Percentiles rank a stretch among this genome's conserved stretches.
phyloP scores from a whole-genome alignment of 164 flowering plant genomes.

The Hamamelis virginiana region DNA sequence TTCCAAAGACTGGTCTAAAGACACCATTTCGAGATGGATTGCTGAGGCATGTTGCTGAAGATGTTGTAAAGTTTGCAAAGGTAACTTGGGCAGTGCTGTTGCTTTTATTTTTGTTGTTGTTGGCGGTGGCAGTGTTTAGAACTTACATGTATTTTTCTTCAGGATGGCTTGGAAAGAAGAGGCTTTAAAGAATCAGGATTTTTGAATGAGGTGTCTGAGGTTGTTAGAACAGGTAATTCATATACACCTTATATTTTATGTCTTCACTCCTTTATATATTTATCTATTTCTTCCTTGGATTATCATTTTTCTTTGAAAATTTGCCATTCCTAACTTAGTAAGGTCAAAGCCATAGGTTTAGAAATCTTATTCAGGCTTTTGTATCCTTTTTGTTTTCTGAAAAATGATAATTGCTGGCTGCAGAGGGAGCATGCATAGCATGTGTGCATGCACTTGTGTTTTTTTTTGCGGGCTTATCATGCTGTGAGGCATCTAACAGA shows the following conservation, averaged over 20 bases:
- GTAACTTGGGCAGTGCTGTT: slow-evolving; percentile 30
- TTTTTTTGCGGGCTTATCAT: no score
- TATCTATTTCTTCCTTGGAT: not conserved
- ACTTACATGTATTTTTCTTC: slow-evolving; percentile 12
- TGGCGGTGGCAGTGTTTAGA: not conserved
- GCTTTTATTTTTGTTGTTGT: not conserved
- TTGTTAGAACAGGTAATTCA: slow-evolving; percentile 77
- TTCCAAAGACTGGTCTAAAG: slow-evolving; percentile 78
- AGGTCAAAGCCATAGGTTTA: no score
- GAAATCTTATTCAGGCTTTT: no score
- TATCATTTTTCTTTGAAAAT: not conserved
- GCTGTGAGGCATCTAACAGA: no score
- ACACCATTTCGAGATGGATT: slow-evolving; percentile 93
- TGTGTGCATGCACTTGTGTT: no score
- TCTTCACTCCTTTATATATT: not conserved
- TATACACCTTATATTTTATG: not conserved
- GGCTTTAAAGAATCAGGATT: slow-evolving; percentile 92
- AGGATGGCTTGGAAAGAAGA: slow-evolving; percentile 97
- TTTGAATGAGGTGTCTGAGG: slow-evolving; percentile 81
- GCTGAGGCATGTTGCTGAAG: slow-evolving; percentile 84
- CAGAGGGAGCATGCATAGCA: no score
- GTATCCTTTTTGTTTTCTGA: no score
- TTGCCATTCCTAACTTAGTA: no score
- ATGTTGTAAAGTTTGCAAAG: slow-evolving; percentile 78
- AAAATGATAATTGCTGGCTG: no score